Base-by-base conservation (phyloP, 352 stramenopile genomes). In the Phytophthora citricola region DNA sequence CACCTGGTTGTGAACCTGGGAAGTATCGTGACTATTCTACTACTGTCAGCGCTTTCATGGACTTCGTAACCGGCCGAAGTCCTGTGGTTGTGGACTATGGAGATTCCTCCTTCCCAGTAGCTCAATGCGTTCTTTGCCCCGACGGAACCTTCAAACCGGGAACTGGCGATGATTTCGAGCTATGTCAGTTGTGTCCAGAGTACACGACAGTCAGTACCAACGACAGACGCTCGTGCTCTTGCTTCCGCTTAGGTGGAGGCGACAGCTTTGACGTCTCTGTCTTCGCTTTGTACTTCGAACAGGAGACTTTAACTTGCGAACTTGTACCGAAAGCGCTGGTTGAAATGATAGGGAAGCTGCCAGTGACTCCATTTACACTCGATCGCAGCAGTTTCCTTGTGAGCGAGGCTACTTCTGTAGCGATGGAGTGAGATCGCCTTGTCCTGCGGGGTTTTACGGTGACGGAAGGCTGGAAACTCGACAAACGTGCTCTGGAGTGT, bases 101-200 rank as follows among this genome's bases (percentile, higher is more conserved):
- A 11, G 85, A 90, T 47, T 49, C 56, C 14, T 63, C 66, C 2
- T 93, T 75, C 43, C 81, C 78, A 34, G 80, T 90, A 14, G 83
- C 79, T 0, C 17, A 67, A 31, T 97, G 89, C 36, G 61, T 83
- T 12, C 17, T 61, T 15, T 97, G 88, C 56, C 88, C 88, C 2
- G 29, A 71, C 0, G 83, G 85, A 5, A 94, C 81, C 0, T 96
- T 93, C 69, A 97, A 97, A 56, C 27, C 58, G 9, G 46, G 32
- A 14, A 41, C 67, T 0, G 84, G 85, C 5, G 81, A 95, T 48
- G 73, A 73, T 29, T 22, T 65, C 0, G 49, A 52, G n/a, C 66
- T 92, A 1, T 95, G 85, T 34, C 14, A 64, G 9, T 47, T 58
- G 8, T 95, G 85, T 58, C 83, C 85, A 0, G 41, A 68, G 43